Percentiles rank a stretch among this genome's conserved stretches.
These are phyloP conservation scores for Miamiensis avidus DNA, from an alignment of 169 alveolate genomes.

Conservation along the genomic window DNA sequence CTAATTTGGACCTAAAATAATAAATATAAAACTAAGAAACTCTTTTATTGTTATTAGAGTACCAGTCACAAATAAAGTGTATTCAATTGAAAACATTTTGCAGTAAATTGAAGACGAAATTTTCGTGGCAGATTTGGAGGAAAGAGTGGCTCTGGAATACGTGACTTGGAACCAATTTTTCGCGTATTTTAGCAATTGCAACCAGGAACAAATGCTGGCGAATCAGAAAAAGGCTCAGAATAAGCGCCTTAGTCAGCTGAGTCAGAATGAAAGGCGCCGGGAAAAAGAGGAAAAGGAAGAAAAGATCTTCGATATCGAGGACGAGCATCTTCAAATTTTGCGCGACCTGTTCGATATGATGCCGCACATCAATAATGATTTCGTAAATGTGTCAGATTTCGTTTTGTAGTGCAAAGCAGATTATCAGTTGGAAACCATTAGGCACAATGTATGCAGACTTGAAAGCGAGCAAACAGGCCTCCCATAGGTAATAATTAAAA, in stretches of 20 bases:
- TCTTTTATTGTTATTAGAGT: not conserved
- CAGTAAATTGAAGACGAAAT: not conserved
- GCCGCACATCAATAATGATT: not conserved
- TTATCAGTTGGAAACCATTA: not conserved
- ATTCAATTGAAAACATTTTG: no score
- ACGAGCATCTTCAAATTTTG: not conserved
- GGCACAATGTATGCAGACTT: not conserved
- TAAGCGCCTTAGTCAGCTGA: no score
- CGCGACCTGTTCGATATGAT: not conserved
- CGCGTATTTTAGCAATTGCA: not conserved
- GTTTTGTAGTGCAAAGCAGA: not conserved
- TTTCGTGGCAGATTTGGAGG: not conserved
- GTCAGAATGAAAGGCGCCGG: not conserved
- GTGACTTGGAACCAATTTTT: not conserved
- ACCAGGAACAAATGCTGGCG: not conserved
- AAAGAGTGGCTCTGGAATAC: not conserved
- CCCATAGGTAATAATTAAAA: not conserved
- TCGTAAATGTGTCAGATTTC: not conserved
- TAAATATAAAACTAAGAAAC: no score
- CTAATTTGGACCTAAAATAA: no score
- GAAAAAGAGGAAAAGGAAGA: not conserved
- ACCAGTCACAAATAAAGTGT: not conserved
- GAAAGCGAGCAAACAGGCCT: not conserved
- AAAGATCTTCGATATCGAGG: not conserved
- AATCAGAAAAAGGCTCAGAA: no score